Conservation (phyloP, 1,139 yeast species). For the Chernovozyma aurita region DNA sequence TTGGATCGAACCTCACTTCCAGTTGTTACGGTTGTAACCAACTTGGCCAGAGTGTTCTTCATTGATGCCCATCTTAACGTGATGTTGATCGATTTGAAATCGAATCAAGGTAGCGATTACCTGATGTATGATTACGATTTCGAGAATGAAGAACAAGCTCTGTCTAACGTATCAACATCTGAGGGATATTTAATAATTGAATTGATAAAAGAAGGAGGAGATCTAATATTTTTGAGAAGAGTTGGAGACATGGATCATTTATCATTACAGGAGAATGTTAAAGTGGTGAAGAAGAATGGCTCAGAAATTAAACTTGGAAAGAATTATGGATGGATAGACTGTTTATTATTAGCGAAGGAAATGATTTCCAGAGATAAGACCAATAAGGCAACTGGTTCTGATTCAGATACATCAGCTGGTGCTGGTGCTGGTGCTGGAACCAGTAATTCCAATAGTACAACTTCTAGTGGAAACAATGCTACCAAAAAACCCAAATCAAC, state of each 20-base stretch:
- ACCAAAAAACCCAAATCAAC: constrained; percentile 5
- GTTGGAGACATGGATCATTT: constrained; percentile 21
- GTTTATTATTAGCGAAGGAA: constrained; percentile 41
- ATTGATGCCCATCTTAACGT: constrained; percentile 35
- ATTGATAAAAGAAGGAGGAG: constrained; percentile 50
- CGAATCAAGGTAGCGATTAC: constrained; percentile 54
- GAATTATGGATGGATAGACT: constrained; percentile 44
- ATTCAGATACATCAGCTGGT: too few species aligned
- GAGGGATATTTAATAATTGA: constrained; percentile 66
- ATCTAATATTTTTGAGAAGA: constrained; percentile 54
- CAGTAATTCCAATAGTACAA: neutral
- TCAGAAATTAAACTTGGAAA: constrained; percentile 31
- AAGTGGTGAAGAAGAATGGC: constrained; percentile 34
- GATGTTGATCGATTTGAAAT: constrained; percentile 41
- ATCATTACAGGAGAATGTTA: constrained; percentile 26
- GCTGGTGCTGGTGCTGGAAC: neutral
- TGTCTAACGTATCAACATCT: constrained; percentile 10
- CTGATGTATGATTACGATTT: constrained; percentile 80
- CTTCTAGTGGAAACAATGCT: neutral
- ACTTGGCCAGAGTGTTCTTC: constrained; percentile 41
- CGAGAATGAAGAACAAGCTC: constrained; percentile 30
- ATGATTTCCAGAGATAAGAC: constrained; percentile 18
- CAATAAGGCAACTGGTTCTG: too few species aligned
- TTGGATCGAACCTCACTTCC: constrained; percentile 34
- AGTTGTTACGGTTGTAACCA: constrained; percentile 47